Conservation (phyloP, 371 early-diverging fungal genomes). For the Chytridiales sp. region DNA sequence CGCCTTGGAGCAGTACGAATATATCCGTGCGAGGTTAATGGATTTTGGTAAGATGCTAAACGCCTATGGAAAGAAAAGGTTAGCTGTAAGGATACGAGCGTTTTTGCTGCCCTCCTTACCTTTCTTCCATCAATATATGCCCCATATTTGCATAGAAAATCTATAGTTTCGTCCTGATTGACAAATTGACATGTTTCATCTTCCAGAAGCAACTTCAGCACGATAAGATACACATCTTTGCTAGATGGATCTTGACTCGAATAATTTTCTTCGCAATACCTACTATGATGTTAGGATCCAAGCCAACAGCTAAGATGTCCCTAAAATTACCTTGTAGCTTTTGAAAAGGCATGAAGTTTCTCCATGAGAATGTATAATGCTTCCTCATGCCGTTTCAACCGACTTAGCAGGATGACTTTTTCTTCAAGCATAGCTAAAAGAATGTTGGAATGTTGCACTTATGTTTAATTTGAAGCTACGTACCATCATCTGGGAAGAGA, state of each 20-base stretch:
- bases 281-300: conserved; percentile 18
- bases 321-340: conserved; percentile 42
- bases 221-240: conserved; percentile 64
- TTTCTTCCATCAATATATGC: conserved; percentile 57
- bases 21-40: conserved; percentile 56
- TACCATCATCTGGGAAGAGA: conserved; percentile 69
- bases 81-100: too few species aligned
- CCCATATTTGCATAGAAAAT: conserved; percentile 66
- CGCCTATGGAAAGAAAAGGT: conserved; percentile 29
- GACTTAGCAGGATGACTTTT: conserved; percentile 76
- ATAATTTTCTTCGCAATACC: conserved; percentile 73
- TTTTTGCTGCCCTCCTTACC: conserved; percentile 12
- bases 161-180: conserved; percentile 61
- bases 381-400: conserved; percentile 83
- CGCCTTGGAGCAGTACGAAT: conserved; percentile 67
- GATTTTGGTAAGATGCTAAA: conserved; percentile 55
- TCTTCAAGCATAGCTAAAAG: conserved; percentile 67
- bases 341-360: conserved; percentile 71
- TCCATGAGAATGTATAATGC: conserved; percentile 81
- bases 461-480: not conserved
- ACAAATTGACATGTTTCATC: conserved; percentile 50
- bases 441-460: not conserved
- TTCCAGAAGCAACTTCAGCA: conserved; percentile 62
- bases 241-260: conserved; percentile 52
- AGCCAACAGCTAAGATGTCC: conserved; percentile 1